Base-by-base conservation (phyloP, 108 stramenopile species). In the Asterionellopsis glacialis region DNA sequence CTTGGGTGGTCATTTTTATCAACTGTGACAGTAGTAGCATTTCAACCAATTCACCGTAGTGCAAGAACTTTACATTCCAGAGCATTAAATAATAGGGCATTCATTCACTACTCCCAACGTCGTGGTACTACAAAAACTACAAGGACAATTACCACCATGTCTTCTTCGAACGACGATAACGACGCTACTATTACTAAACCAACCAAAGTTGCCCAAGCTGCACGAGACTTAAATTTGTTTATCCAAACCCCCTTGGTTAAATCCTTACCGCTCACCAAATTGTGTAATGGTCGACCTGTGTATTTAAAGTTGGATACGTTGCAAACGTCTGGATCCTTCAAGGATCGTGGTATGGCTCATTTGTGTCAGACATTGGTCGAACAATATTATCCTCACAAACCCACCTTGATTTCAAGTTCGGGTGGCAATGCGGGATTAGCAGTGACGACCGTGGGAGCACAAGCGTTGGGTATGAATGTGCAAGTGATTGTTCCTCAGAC, bases 391-490 rank as follows among this genome's bases (percentile, higher is more conserved):
- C n/a, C n/a, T n/a, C n/a, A n/a, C n/a, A 33, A 33, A 33, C 33
- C 33, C 7, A 77, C 79, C 55, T 49, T 90, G 40, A 81, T 91
- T 45, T 72, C 70, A 0, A 72, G 68, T 21, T 81, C 70, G 41
- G 89, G 90, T 11, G 93, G 88, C 11, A 94, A 88, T 57, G 86
- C 88, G 13, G 89, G 89, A 33, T 57, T 90, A 54, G 88, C 91
- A 13, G 88, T 87, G 19, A 85, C 95, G 4, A 80, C 86, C 7
- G 84, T 90, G 9, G 91, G 76, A 1, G 56, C 54, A 19, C 57
- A 64, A 33, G 55, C 69, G 28, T 64, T 91, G 47, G 77, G 72
- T 25, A 77, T 92, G 70, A 50, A 55, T 0, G 88, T 88, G 0
- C 57, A 59, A 10, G 91, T 96, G 16, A 70, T 93, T 15, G 91